phyloP scores from a whole-genome alignment of 257 asterid genomes.

The Solanum lycopersicoides region DNA sequence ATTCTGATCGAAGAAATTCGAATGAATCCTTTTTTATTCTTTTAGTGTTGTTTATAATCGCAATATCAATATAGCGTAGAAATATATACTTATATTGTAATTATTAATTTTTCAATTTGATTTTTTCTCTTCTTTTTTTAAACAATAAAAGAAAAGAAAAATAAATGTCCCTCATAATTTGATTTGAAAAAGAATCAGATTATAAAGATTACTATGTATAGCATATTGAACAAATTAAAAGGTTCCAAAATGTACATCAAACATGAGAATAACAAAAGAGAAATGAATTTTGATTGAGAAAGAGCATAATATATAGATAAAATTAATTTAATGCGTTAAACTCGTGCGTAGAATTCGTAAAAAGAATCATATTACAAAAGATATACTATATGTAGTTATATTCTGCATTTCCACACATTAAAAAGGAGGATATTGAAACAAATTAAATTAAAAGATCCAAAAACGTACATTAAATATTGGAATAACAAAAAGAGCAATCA shows the following conservation, averaged over 20 bases:
- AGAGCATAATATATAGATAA: neutral
- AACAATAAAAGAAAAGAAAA: no score
- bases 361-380: neutral
- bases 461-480: neutral
- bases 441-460: neutral
- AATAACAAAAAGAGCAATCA: neutral
- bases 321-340: neutral
- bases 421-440: neutral
- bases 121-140: neutral
- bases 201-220: no score
- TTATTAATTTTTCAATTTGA: neutral
- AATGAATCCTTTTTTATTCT: neutral
- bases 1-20: neutral
- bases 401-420: neutral
- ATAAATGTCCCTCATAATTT: neutral
- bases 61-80: neutral
- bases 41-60: neutral
- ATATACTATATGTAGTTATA: no score
- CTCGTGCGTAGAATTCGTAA: fast-evolving
- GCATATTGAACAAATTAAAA: neutral
- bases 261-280: neutral
- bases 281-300: neutral
- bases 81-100: neutral
- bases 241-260: neutral
- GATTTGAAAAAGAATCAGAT: neutral